Conservation (phyloP, 176 grass and related monocot species). For the Paspalum notatum region DNA sequence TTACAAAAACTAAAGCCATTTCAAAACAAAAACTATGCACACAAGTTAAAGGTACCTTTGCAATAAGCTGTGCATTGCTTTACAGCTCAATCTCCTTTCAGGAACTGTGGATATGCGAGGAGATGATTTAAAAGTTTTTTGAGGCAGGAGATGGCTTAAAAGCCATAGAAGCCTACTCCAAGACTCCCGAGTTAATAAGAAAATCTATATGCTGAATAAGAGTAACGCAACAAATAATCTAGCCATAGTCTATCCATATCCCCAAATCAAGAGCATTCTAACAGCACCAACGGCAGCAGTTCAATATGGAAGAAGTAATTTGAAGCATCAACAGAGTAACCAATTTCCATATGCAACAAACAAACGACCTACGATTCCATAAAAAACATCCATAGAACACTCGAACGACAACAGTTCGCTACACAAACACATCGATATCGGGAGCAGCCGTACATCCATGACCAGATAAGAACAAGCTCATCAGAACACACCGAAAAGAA, state of each 20-base stretch:
- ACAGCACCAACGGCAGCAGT: neutral
- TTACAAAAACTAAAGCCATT: neutral
- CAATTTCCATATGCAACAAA: neutral
- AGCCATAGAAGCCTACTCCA: neutral
- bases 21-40: neutral
- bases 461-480: slow-evolving; percentile 10
- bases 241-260: neutral
- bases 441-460: neutral
- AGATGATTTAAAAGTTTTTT: neutral
- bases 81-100: neutral
- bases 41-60: neutral
- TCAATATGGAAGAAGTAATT: neutral
- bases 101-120: neutral
- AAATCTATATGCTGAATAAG: neutral
- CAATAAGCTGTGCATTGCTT: neutral
- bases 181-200: neutral
- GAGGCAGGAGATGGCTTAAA: neutral
- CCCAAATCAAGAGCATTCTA: neutral
- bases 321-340: neutral
- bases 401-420: neutral
- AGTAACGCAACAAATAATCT: neutral
- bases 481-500: neutral
- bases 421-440: neutral
- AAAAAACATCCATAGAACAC: neutral
- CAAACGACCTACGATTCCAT: neutral